phyloP scores from a whole-genome alignment of 257 asterid species.

The Agastache rugosa region DNA sequence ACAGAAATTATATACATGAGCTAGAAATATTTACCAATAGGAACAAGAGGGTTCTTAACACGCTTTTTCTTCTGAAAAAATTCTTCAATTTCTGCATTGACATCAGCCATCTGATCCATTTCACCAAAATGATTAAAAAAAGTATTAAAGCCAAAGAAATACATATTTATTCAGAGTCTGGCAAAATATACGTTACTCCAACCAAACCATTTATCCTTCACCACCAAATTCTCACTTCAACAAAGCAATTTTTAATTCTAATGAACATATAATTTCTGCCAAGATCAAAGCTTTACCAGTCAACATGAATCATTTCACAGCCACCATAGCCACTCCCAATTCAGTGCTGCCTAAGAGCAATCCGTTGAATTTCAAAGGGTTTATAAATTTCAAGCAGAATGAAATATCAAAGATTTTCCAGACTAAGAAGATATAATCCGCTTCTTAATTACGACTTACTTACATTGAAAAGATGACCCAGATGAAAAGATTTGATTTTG shows the following conservation, averaged over 20 bases:
- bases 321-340: background rate
- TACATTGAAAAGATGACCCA: slow-evolving; percentile 35
- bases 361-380: background rate
- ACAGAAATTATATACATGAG: background rate
- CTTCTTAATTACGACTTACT: background rate
- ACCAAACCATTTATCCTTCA: background rate
- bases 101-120: slow-evolving; percentile 57
- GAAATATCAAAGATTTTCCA: too few species aligned
- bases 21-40: slow-evolving; percentile 53
- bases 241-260: background rate
- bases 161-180: background rate
- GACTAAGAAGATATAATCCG: too few species aligned
- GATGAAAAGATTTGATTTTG: slow-evolving; percentile 11
- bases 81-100: slow-evolving; percentile 52
- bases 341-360: background rate
- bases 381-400: background rate
- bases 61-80: slow-evolving; percentile 60
- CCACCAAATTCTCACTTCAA: background rate
- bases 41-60: slow-evolving; percentile 67
- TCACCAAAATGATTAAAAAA: slow-evolving; percentile 15
- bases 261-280: background rate
- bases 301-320: background rate
- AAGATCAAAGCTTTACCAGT: background rate
- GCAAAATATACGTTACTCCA: background rate
- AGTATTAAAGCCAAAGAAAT: background rate